Base-by-base conservation (phyloP, 106 monocot genomes). In the Phalaenopsis aphrodite region DNA sequence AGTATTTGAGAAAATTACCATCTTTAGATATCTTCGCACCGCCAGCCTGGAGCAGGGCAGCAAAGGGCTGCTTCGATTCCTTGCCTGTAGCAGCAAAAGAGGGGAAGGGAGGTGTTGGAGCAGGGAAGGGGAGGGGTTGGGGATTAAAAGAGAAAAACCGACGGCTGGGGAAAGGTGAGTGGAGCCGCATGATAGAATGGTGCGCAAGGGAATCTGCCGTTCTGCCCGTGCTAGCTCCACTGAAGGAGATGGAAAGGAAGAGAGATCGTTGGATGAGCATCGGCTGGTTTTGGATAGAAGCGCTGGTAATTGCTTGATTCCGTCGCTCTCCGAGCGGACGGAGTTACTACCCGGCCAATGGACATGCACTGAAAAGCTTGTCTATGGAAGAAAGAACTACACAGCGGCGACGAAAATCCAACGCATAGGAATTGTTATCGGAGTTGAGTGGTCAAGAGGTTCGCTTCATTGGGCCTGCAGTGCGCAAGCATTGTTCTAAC, bases 21-120 rank as follows among this genome's bases (percentile, higher is more conserved):
- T 94, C 97, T 82, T 77, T 86, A 41, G 88, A 72, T 66, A 98
- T 86, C 77, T 87, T 89, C 52, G 89, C 94, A 41, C 97, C 97
- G 42, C 94, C 97, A 17, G 94, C 72, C 36, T 97, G 88, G 68
- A 94, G 79, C 3, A 84, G 83, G 38, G 94, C 86, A 30, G 89
- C 89, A 42, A 79, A 19, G 45, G 89, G 85, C 0, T 55, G 55
- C 38, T 45, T 78, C 64, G 79, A 68, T 49, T 87, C 85, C 86
- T 83, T 87, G 16, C 37, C 41, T n/a, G 73, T 76, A 41, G 75
- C 23, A 39, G 82, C 42, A 48, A 80, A 45, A 11, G 52, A 75
- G 19, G 83, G 65, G 75, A 56, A 72, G 39, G 79, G 24, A 36
- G 68, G 77, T 64, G 72, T n/a, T 41, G 68, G 41, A 7, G 23